A percentile compares a stretch with the other conserved stretches of the same genome.
Evolutionary conservation across 108 stramenopile genomes (phyloP).

Genomic region (Nitzschia sp.): DNA sequence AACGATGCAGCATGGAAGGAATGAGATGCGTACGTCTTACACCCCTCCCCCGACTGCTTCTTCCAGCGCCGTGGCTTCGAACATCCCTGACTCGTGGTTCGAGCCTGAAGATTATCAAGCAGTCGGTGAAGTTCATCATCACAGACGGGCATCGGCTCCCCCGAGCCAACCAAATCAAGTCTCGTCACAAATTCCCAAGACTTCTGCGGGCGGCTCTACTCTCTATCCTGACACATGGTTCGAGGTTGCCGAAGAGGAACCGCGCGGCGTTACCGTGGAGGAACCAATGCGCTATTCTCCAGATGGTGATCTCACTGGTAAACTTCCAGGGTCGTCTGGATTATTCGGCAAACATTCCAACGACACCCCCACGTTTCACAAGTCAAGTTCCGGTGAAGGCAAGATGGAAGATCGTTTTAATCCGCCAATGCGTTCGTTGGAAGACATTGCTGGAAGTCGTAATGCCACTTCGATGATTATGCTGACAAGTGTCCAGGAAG

Average conservation of each 20-base stretch:
- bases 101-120: neutral
- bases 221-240: conserved; percentile 5
- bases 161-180: no score
- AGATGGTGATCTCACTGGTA: conserved; percentile 5
- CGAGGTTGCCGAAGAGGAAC: neutral
- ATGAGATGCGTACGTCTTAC: neutral
- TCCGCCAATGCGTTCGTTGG: neutral
- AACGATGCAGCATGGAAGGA: neutral
- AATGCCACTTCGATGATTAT: neutral
- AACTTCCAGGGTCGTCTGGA: neutral
- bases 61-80: no score
- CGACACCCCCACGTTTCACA: neutral
- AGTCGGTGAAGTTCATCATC: no score
- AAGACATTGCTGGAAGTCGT: neutral
- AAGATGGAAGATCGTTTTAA: conserved; percentile 5
- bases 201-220: neutral
- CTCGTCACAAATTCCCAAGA: neutral
- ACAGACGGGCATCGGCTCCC: no score
- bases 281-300: conserved; percentile 9
- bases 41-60: neutral
- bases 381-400: neutral
- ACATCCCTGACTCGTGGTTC: conserved; percentile 16
- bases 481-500: no score
- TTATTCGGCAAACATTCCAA: neutral
- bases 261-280: neutral